Evolutionary conservation across 140 eudicot species (phyloP), one percentile per base, ranked within the genome.

Genomic region (Artemisia princeps): DNA sequence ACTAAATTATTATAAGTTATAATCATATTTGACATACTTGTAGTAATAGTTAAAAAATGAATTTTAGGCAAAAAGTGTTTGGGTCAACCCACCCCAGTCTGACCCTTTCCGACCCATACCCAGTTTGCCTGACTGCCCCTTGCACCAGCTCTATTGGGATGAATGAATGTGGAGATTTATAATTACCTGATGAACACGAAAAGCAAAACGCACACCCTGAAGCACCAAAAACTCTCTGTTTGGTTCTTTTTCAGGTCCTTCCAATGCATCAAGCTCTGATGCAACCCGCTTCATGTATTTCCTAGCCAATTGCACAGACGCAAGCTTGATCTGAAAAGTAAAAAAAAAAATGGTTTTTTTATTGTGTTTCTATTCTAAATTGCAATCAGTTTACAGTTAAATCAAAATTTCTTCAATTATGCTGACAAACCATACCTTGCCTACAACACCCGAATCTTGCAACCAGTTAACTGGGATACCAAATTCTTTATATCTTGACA

Each of bases 251-350:
- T 92, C 96, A 0, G 96, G 89, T 73, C 94, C 98, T 16, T 67
- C 83, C 76, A 88, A 62, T 37, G 87, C 84, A 79, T 92, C 96
- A 68, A 92, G 95, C 70, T 92, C 98, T 40, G 84, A 70, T 67
- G 96, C 89, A 69, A 92, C 98, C 9, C 96, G 94, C 64, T 88
- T 92, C 98, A 92, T 92, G 87, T 92, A 92, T 63, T 88, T 86
- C 65, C 87, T 74, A 10, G 96, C 98, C 62, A 92, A 55, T 71
- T 88, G 98, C 14, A 92, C 98, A 15, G 96, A 92, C 10, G 95
- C 83, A n/a, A 92, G 92, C 76, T 92, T 92, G 81, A 92, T 92
- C 96, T 92, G 88, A 69, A 77, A 26, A 33, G 9, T 6, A 4
- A 4, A 33, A 33, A 6, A 26, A 69, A 55, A 51, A 65, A 66